Conservation (phyloP, 2,329 filamentous ascomycete species). For the Orbilia oligospora region DNA sequence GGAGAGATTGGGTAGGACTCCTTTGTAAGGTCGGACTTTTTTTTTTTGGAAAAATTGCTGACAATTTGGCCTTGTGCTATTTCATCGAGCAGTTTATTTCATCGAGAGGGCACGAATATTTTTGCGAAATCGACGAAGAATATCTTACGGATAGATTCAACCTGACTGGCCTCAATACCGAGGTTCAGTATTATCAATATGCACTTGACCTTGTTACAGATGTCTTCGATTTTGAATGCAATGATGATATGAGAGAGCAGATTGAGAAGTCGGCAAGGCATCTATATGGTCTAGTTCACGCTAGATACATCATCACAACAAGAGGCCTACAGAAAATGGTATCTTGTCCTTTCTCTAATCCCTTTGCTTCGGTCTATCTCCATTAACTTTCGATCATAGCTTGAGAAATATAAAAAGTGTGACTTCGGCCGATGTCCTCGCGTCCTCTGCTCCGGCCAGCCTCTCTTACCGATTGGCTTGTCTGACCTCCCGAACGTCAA, state of each 20-base stretch:
- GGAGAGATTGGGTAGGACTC: constrained; percentile 94
- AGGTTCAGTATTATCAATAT: constrained; percentile 99
- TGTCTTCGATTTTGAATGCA: constrained; percentile 98
- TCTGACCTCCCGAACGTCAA: constrained; percentile 89
- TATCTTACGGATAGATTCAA: constrained; percentile 99
- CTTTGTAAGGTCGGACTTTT: constrained; percentile 18
- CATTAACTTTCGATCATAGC: constrained; percentile 70
- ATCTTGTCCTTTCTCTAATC: constrained; percentile 61
- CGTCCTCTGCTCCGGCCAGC: constrained; percentile 93
- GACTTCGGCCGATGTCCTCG: constrained; percentile 99
- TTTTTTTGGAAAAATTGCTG: constrained; percentile 39
- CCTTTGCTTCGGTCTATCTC: constrained; percentile 1
- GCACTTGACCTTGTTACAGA: constrained; percentile 97
- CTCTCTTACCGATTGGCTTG: constrained; percentile 93
- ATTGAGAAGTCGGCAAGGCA: constrained; percentile 98
- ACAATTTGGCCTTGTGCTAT: background rate
- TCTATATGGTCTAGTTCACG: constrained; percentile 95
- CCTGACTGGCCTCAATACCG: constrained; percentile 93
- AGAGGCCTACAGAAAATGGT: constrained; percentile 97
- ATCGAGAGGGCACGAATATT: constrained; percentile 97
- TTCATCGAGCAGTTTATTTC: constrained; percentile 85
- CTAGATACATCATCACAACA: constrained; percentile 96
- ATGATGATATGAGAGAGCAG: constrained; percentile 97
- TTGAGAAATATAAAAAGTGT: constrained; percentile 98
- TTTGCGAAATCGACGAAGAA: constrained; percentile 99